Conservation (phyloP, 345 rosid genomes). For the Salix dunnii region DNA sequence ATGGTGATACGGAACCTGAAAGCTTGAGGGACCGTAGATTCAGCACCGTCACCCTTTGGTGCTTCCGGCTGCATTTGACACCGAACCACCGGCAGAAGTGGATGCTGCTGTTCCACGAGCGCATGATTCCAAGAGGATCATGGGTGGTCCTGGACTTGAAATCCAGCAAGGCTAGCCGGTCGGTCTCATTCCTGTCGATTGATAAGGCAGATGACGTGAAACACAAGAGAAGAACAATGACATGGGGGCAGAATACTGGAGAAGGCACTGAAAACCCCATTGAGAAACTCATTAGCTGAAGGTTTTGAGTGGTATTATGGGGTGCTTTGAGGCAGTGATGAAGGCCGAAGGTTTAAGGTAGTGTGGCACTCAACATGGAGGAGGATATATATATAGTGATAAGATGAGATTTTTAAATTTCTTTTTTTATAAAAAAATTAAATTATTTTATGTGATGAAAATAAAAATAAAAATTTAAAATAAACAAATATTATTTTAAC, state of each 20-base stretch:
- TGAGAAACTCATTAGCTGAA: no score
- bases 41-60: slow-evolving; percentile 4
- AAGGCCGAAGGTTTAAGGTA: no score
- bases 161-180: slow-evolving; percentile 3
- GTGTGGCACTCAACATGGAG: no score
- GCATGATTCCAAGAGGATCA: background rate
- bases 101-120: background rate
- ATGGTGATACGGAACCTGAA: background rate
- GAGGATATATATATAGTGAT: no score
- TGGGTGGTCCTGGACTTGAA: background rate
- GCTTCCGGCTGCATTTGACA: background rate
- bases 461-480: no score
- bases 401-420: no score
- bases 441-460: no score
- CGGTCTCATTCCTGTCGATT: background rate
- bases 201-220: background rate
- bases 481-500: no score
- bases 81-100: slow-evolving; percentile 9
- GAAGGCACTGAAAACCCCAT: no score
- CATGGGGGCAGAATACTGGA: background rate
- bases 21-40: background rate
- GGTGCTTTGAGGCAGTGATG: no score
- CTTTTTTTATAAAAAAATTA: no score
- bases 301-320: no score
- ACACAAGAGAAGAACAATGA: background rate